Percentiles rank a stretch among this genome's conserved stretches.
Conservation (phyloP, 805 yeast genomes). For the Phaffomyces opuntiae region DNA sequence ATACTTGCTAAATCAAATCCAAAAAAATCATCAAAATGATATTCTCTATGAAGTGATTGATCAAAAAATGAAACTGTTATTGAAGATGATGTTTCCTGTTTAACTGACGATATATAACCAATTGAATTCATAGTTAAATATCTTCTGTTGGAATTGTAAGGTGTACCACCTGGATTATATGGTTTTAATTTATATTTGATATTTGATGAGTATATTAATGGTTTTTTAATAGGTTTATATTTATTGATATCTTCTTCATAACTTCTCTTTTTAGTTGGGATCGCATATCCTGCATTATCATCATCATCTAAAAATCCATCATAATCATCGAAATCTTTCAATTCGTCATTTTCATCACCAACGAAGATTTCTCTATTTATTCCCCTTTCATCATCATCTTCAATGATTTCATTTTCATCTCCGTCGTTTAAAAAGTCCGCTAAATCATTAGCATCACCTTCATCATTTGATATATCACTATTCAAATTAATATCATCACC, state of each 20-base stretch:
- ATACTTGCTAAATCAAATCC: conserved; percentile 72
- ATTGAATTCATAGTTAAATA: conserved; percentile 73
- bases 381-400: conserved; percentile 49
- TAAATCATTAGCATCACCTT: conserved; percentile 16
- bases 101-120: conserved; percentile 80
- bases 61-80: conserved; percentile 89
- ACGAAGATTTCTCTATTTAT: too few species aligned
- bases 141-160: conserved; percentile 62
- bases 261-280: conserved; percentile 15
- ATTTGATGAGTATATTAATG: conserved; percentile 1
- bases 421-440: conserved; percentile 26
- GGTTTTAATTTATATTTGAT: conserved; percentile 41
- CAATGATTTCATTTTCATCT: conserved; percentile 47
- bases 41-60: conserved; percentile 64
- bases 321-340: conserved; percentile 31
- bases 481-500: conserved; percentile 23
- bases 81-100: conserved; percentile 49
- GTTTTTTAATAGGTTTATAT: conserved; percentile 6
- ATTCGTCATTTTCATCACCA: conserved; percentile 26
- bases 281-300: conserved; percentile 32
- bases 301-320: conserved; percentile 59
- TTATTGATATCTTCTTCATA: conserved; percentile 7
- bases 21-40: conserved; percentile 73
- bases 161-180: conserved; percentile 84
- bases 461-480: conserved; percentile 18